Evolutionary conservation across 2,329 filamentous ascomycete genomes (phyloP).

Genomic region (Trichocomaceae sp.): DNA sequence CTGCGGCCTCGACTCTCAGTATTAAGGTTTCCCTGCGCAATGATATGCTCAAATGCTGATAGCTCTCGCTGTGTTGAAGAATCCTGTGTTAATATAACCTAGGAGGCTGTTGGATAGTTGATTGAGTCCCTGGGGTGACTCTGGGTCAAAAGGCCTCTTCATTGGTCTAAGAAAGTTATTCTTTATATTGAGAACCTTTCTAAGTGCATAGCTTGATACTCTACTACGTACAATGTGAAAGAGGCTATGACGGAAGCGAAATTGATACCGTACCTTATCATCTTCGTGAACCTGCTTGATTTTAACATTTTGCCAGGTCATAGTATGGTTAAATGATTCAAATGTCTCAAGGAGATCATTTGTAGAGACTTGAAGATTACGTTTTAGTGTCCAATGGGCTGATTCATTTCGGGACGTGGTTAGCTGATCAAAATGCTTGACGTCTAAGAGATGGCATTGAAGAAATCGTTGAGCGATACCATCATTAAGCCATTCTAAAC

Average conservation of each 20-base stretch:
- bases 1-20: not conserved
- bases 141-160: no score
- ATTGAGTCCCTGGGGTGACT: not conserved
- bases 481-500: not conserved
- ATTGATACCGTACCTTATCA: not conserved
- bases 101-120: not conserved
- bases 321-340: not conserved
- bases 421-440: not conserved
- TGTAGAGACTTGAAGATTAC: not conserved
- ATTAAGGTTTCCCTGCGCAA: slow-evolving; percentile 1
- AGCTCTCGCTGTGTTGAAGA: slow-evolving; percentile 3
- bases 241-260: not conserved
- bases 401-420: not conserved
- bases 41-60: slow-evolving; percentile 5
- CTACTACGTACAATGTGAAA: no score
- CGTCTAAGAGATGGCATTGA: not conserved
- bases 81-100: slow-evolving; percentile 1
- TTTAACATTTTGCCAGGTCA: not conserved
- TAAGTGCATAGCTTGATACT: no score
- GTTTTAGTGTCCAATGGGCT: not conserved
- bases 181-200: no score
- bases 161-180: no score
- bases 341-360: slow-evolving; percentile 1
- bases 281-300: not conserved
- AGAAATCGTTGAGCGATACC: not conserved